Base-by-base conservation (phyloP, 2,329 filamentous ascomycete genomes). In the Cordyceps javanica region DNA sequence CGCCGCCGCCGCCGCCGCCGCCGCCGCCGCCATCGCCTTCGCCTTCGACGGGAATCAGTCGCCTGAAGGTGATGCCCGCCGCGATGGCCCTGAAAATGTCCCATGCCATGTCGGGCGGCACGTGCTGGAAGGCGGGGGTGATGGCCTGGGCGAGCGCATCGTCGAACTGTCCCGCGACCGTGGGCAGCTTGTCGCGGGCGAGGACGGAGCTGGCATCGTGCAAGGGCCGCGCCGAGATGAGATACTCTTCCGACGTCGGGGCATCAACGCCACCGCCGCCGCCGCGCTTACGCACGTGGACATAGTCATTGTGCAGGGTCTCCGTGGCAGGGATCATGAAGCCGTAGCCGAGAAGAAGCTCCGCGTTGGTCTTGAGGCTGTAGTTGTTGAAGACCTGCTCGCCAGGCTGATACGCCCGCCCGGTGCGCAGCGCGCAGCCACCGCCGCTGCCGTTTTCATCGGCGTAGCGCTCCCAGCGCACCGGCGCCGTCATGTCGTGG, bases 331-430 rank as follows among this genome's bases (percentile, higher is more conserved):
- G 76, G 0, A 86, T 66, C 61, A 81, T 75, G 65, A 87, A 87
- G 2, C 83, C 83, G 64, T 88, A 88, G 0, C 79, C 83, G 2
- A 87, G 72, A 1, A 88, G 75, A 25, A 88, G 73, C 71, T 90
- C 86, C 59, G 86, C 87, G 64, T 91, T 91, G 7, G 87, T 89
- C 70, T 90, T 89, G 65, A 75, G 69, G 30, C 88, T 88, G 66
- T 91, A 91, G 68, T 89, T 90, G 73, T 90, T 89, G 65, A 78
- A 86, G 25, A 85, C 69, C 62, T 85, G 81, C 30, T 82, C 69
- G 0, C 85, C 83, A 0, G 81, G 71, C 5, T 62, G 50, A 63
- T 85, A 79, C 1, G 63, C 60, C 57, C 74, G 72, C 19, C 66
- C 67, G 9, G 76, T 74, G 16, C 69, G 65, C 10, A 86, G 72